A percentile compares a stretch with the other conserved stretches of the same genome.
Conservation (phyloP, 2,329 filamentous ascomycete genomes). For the Exophiala viscosa region DNA sequence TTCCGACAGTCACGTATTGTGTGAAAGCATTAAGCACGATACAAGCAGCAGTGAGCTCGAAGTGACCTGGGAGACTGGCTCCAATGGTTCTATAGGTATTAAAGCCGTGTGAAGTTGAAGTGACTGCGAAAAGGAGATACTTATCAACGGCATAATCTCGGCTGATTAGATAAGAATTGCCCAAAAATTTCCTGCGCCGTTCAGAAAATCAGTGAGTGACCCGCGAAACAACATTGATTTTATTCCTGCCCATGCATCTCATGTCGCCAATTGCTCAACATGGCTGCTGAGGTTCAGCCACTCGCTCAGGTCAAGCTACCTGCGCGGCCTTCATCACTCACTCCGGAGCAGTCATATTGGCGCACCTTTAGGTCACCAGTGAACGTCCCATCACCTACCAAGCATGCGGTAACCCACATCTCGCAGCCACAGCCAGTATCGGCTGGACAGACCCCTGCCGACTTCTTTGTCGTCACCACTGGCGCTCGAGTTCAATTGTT, state of each 20-base stretch:
- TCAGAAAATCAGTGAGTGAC: no score
- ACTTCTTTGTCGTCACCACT: constrained; percentile 85
- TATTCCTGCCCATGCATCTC: not conserved
- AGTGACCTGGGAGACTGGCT: no score
- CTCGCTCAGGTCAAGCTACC: constrained; percentile 78
- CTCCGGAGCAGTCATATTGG: constrained; percentile 95
- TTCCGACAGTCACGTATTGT: no score
- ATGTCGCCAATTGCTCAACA: constrained; percentile 35
- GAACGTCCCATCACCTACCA: constrained; percentile 84
- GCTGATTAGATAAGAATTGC: no score
- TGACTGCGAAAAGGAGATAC: no score
- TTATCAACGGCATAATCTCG: no score
- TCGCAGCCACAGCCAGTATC: constrained; percentile 59
- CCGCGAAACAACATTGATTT: not conserved
- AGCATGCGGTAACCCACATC: constrained; percentile 86
- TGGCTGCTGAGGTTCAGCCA: constrained; percentile 83
- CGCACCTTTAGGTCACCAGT: constrained; percentile 88
- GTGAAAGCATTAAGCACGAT: no score
- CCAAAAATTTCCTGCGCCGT: constrained; percentile 5
- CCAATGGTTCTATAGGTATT: no score
- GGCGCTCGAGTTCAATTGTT: constrained; percentile 91
- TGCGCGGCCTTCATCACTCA: constrained; percentile 74
- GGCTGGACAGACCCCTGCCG: constrained; percentile 56
- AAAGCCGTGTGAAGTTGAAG: no score
- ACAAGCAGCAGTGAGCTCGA: no score